Evolutionary conservation across 73 alveolate species (phyloP).

Genomic region (Paramecium primaurelia): DNA sequence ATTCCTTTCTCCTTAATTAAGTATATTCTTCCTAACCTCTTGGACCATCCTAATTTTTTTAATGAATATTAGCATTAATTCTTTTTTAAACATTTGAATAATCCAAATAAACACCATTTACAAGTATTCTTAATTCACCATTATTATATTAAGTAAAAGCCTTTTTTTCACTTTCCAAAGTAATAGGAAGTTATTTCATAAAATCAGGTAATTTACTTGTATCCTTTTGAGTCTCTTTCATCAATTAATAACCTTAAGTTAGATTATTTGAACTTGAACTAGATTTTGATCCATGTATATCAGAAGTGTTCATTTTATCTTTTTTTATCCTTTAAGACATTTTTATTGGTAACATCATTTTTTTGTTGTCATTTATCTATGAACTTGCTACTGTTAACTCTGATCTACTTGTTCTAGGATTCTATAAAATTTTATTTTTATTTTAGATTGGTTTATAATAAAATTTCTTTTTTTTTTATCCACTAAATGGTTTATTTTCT

Average conservation of each 20-base stretch:
- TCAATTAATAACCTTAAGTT: neutral
- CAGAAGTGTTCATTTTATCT: neutral
- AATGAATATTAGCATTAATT: neutral
- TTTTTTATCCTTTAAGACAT: neutral
- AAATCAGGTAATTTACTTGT: neutral
- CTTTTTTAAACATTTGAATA: neutral
- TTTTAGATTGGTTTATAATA: neutral
- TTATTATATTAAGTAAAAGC: neutral
- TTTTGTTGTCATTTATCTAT: neutral
- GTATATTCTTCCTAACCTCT: neutral
- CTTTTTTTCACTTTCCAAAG: neutral
- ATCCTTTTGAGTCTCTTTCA: neutral
- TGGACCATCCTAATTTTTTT: neutral
- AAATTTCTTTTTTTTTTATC: neutral
- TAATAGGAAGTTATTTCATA: neutral
- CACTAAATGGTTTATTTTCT: neutral
- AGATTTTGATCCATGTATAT: neutral
- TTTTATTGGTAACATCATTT: neutral
- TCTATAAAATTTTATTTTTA: neutral
- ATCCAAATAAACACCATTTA: constrained; percentile 11
- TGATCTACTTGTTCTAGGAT: constrained; percentile 9
- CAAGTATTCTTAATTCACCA: neutral
- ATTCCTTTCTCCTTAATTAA: neutral
- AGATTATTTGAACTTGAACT: neutral
- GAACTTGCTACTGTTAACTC: neutral